These are phyloP conservation scores for Ustilago bromivora DNA, from an alignment of 1,284 basidiomycete species.

Conservation along the genomic window DNA sequence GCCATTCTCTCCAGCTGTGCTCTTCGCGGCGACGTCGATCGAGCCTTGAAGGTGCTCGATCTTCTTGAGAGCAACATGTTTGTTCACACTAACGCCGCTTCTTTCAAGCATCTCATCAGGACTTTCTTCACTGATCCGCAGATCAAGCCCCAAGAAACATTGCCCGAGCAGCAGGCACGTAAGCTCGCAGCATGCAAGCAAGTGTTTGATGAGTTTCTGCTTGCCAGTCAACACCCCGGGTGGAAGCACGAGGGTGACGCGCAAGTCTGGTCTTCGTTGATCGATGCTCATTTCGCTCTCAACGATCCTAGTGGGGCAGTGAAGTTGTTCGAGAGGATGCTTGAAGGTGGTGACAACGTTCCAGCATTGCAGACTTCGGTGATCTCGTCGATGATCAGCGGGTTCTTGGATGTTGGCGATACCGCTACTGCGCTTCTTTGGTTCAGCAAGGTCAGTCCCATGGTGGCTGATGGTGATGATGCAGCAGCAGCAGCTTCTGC, in stretches of 20 bases:
- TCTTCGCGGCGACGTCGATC: constrained; percentile 75
- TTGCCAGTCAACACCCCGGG: constrained; percentile 69
- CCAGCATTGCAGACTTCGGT: constrained; percentile 75
- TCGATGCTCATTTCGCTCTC: constrained; percentile 79
- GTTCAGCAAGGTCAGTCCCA: constrained; percentile 47
- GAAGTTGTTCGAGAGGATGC: constrained; percentile 80
- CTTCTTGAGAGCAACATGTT: constrained; percentile 75
- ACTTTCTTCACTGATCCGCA: constrained; percentile 50
- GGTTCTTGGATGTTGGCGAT: constrained; percentile 56
- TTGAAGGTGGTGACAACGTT: constrained; percentile 69
- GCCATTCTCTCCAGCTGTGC: constrained; percentile 78
- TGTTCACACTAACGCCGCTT: constrained; percentile 71
- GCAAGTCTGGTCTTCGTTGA: constrained; percentile 80
- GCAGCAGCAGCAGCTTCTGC: background rate
- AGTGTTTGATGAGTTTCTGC: constrained; percentile 77
- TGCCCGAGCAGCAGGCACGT: constrained; percentile 73
- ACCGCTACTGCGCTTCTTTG: constrained; percentile 52
- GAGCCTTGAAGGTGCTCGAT: constrained; percentile 78
- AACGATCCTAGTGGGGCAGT: constrained; percentile 78
- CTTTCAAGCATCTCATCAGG: constrained; percentile 77
- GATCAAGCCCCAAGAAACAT: constrained; percentile 65
- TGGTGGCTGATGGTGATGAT: background rate
- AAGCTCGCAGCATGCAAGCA: constrained; percentile 76
- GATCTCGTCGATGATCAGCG: constrained; percentile 76
- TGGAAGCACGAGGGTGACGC: constrained; percentile 65